Evolutionary conservation across 768 basidiomycete species (phyloP), one percentile per base, ranked within the genome.

Genomic region (Naganishia antarctica): DNA sequence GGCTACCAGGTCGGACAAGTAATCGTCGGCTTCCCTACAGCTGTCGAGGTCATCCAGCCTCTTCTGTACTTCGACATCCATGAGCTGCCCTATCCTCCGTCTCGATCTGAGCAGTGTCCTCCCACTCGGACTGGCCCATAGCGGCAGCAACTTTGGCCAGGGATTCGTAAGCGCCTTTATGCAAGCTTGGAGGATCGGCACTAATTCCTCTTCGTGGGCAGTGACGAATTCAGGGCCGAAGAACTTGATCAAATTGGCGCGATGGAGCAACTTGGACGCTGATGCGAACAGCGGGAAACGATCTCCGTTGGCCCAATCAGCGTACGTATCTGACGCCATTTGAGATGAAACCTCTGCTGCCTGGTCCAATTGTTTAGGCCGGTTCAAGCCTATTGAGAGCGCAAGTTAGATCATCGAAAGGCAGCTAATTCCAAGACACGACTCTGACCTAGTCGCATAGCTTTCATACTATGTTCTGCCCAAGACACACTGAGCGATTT

Each of bases 111-210:
- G 25, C 34, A 62, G 5, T 13, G 29, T 4, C 47, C 61, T 47
- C n/a, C 61, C 61, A 49, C 7, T 32, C 2, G 45, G 45, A 37
- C 45, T 62, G 13, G 47, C 34, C 61, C 61, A 62, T 16, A 62
- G 29, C 61, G 61, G 61, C 25, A 62, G 26, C 28, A 62, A 29
- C 18, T 28, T 48, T 25, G 47, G 7, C 61, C 25, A 40, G 16
- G 8, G 28, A 48, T 49, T 3, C 12, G 29, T 47, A n/a, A 62
- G n/a, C 31, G 45, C 61, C n/a, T 28, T 7, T 25, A 49, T 21
- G 26, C 28, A 62, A 7, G 31, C 23, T 26, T 40, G 34, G 45
- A 62, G 31, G 15, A 49, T 49, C 4, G 47, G 29, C 5, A 49
- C 15, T 12, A 62, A 15, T 47, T 62, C 61, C 1, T 25, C 32